phyloP scores from a whole-genome alignment of 2,329 filamentous ascomycete species.

The Fusarium dimerum region DNA sequence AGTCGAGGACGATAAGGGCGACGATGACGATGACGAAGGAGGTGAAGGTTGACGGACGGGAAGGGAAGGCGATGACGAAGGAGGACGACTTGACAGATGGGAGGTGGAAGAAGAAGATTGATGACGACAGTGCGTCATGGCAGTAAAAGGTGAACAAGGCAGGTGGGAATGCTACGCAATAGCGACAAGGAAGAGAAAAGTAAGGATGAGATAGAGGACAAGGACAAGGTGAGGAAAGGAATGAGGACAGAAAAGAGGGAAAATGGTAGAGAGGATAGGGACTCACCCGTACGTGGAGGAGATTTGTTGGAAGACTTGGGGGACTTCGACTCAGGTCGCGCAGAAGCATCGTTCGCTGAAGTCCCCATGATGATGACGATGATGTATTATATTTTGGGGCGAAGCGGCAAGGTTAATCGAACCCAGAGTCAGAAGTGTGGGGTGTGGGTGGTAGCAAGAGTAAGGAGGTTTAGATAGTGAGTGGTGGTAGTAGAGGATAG shows the following conservation, averaged over 20 bases:
- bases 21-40: conserved; percentile 10
- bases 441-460: conserved; percentile 10
- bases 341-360: conserved; percentile 42
- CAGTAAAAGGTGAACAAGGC: conserved; percentile 1
- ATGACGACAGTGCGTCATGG: conserved; percentile 30
- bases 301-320: conserved; percentile 48
- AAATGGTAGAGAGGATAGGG: background rate
- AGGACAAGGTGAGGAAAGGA: conserved; percentile 7
- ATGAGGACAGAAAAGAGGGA: conserved; percentile 9
- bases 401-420: conserved; percentile 27
- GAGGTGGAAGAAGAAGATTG: conserved; percentile 15
- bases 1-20: too few species aligned
- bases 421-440: conserved; percentile 27
- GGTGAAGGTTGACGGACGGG: conserved; percentile 1
- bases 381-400: conserved; percentile 43
- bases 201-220: background rate
- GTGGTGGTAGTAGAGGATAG: conserved; percentile 23
- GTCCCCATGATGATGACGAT: conserved; percentile 51
- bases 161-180: background rate
- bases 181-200: conserved; percentile 2
- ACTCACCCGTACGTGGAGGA: conserved; percentile 46
- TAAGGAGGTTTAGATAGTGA: too few species aligned
- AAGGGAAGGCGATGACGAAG: conserved; percentile 22
- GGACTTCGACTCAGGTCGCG: conserved; percentile 48
- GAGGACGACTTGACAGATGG: conserved; percentile 9